Base-by-base conservation (phyloP, 164 flowering plant genomes). In the Dillenia suffruticosa region DNA sequence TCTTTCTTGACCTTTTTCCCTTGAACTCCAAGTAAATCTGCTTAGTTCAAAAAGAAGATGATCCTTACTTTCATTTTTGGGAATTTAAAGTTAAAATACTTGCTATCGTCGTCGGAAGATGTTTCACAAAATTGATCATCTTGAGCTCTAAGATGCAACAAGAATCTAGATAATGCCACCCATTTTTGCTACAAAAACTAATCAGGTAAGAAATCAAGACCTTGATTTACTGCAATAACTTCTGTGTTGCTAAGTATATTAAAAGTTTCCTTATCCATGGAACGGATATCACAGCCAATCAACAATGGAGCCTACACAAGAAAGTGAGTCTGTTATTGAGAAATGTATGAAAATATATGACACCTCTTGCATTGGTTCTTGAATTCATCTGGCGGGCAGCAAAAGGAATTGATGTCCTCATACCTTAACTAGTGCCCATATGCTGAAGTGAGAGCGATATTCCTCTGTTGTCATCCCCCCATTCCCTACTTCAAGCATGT, bases 401-500 rank as follows among this genome's bases (percentile, higher is more conserved):
- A 10, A 24, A 12, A 32, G 24, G 12, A 44, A 10, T 43, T 44
- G 45, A 13, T 61, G 4, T 9, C 13, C 57, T 2, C 40, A 61
- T 8, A 74, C 83, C 74, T 82, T 79, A 74, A 75, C 72, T 12
- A 79, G 66, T 51, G 81, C 79, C 86, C 83, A 81, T 10, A 81
- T 75, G 45, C 86, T 82, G 32, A 82, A 79, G 65, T 82, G 86
- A 22, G 86, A 82, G 10, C 72, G 66, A 49, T 79, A 79, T 57
- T 79, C 84, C 56, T 79, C 83, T 13, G 62, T 16, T 9, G 32
- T 79, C 82, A 82, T 77, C 44, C 80, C 82, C 63, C 84, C 82
- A 70, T 82, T 82, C 13, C 86, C 86, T 19, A 82, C 82, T 74
- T 82, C 86, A 57, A 79, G 57, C 86, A 82, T 82, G 62, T 82